Evolutionary conservation across 306 rosid genomes (phyloP), one percentile per base, ranked within the genome.

Genomic region (Astragalus glycyphyllos): DNA sequence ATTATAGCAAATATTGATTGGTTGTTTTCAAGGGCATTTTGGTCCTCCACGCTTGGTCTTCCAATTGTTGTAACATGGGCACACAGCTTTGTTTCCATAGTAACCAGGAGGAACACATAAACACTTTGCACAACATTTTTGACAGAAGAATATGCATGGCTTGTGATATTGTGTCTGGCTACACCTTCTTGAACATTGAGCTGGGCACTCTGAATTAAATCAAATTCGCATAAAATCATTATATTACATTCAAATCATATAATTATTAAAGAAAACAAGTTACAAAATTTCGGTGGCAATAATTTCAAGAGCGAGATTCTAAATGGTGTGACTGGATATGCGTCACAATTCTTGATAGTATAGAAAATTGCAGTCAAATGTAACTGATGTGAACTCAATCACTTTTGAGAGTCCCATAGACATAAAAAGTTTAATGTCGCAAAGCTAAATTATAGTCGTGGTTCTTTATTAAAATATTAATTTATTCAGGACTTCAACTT

Each of bases 31-130:
- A 80, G 87, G 89, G 58, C 89, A 84, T 58, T 87, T 87, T 55
- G 92, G 92, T 55, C 92, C 89, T 75, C 85, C 92, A 14, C 70
- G 61, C 81, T 76, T 74, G 76, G 84, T 87, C 84, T 87, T 84
- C 85, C 86, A 80, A 77, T 84, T 87, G 84, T 80, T 87, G 83
- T 82, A 87, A 79, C 92, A 87, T 14, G 92, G 89, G 35, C 89
- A 87, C 37, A 82, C 81, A 8, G 73, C 63, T 37, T 87, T 87
- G 86, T 84, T 87, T 0, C 89, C 89, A 26, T 84, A 81, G 78
- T 46, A 85, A 57, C 90, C 86, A 38, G 86, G 92, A 58, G 88
- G 88, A 68, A 83, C 84, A 17, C 88, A 83, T 0, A 85, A 71
- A 42, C 86, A 87, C 63, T 65, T 79, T 31, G 72, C 64, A 47